phyloP scores from a whole-genome alignment of 2,329 filamentous ascomycete species.

The Fusarium papillatum region DNA sequence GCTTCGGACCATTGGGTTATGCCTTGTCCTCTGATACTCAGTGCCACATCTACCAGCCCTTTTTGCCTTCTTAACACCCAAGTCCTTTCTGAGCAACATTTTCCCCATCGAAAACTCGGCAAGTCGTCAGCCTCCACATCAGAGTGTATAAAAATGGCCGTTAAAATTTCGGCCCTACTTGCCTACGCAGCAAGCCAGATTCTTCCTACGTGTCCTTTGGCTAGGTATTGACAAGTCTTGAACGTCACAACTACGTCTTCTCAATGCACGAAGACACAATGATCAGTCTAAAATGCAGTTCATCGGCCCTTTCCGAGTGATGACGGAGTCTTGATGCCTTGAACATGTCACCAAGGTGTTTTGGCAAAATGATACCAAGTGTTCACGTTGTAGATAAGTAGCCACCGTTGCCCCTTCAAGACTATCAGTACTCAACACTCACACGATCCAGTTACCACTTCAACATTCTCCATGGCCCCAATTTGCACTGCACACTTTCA shows the following conservation, averaged over 20 bases:
- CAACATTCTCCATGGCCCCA: not conserved
- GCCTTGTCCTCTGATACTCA: not conserved
- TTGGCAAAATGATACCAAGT: not conserved
- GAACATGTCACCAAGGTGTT: not conserved
- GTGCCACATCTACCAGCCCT: not conserved
- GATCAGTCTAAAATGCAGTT: not conserved
- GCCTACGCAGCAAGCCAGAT: not conserved
- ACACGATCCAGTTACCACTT: not conserved
- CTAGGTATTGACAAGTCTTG: not conserved
- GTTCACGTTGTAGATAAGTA: not conserved
- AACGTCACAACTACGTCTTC: not conserved
- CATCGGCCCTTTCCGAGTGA: not conserved
- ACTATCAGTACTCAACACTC: not conserved
- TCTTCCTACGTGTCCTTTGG: not conserved
- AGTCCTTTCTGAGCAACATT: not conserved
- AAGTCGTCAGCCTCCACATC: not conserved
- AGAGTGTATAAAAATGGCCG: too few relatives aligned
- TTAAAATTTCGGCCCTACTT: not conserved
- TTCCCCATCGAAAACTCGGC: not conserved
- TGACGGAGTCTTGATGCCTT: not conserved
- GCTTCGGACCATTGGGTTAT: not conserved
- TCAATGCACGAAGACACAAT: not conserved
- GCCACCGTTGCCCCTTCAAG: not conserved
- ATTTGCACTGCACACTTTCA: not conserved
- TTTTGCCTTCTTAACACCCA: not conserved